Evolutionary conservation across 352 stramenopile genomes (phyloP), one percentile per base, ranked within the genome.

Genomic region (Phytophthora pseudosyringae): DNA sequence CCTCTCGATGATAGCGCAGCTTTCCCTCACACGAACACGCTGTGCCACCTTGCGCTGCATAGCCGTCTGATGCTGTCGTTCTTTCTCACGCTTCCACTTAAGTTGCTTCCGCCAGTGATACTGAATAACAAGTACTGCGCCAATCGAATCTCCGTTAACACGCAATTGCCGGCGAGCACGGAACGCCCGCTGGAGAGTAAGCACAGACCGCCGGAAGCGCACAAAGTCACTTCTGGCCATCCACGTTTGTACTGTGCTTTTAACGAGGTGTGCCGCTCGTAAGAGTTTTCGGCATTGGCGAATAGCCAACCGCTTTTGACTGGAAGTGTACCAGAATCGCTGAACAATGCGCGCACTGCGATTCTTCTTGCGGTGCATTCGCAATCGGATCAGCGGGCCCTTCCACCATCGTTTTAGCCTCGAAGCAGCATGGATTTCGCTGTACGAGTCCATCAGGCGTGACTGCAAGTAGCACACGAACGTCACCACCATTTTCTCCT

Each of bases 381-480:
- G 58, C 31, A 84, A 59, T 18, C 80, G 86, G 25, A 94, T 79
- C 1, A 53, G 55, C 9, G 83, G 80, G 29, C 73, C 85, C 50
- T 71, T 69, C 86, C 86, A 94, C 85, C 85, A 94, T 5, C 78
- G 75, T 71, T 98, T 97, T 29, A 99, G 81, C 5, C 84, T 58
- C 9, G 86, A 88, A 3, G 89, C 86, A 3, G 95, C 94, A 53
- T 96, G 81, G 40, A 98, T 96, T 71, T 99, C 96, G 31, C 78
- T 75, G 67, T 86, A 98, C 1, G 93, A 98, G 63, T 97, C 92
- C 71, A 98, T 95, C 3, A 99, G 59, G 4, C 97, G 89, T 7
- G 93, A 97, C 59, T 97, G 97, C 32, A 98, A 68, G 64, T 98
- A 99, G 21, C 89, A 89, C 13, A 98, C 75, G 57, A 97, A 98